These are phyloP conservation scores for Beauveria brongniartii DNA, from an alignment of 2,329 filamentous ascomycete genomes.

Conservation along the genomic window DNA sequence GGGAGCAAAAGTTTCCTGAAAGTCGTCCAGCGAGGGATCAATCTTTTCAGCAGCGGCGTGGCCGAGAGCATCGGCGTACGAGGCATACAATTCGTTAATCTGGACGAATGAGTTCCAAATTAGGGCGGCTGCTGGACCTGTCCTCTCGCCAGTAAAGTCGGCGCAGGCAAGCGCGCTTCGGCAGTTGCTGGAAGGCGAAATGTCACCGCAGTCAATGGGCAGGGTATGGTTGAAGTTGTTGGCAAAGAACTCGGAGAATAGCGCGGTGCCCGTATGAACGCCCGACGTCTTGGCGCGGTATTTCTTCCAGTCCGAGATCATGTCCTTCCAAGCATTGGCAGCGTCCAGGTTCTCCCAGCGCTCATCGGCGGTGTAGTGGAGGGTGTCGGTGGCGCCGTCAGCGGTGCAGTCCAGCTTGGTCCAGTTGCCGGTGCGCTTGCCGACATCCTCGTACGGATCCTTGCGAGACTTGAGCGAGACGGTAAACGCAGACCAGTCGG, in stretches of 20 bases:
- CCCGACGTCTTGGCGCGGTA: not conserved
- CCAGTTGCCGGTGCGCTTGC: slow-evolving; percentile 18
- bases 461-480: slow-evolving; percentile 12
- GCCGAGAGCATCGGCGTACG: slow-evolving; percentile 7
- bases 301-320: not conserved
- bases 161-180: not conserved
- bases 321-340: not conserved
- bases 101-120: slow-evolving; percentile 21
- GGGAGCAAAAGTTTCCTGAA: slow-evolving; percentile 16
- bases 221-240: not conserved
- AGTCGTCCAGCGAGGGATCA: slow-evolving; percentile 12
- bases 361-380: not conserved
- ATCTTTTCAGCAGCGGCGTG: slow-evolving; percentile 13
- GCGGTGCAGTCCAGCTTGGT: slow-evolving; percentile 17
- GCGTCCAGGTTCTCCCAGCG: not conserved
- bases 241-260: slow-evolving; percentile 15
- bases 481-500: slow-evolving; percentile 15
- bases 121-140: slow-evolving; percentile 15
- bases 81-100: slow-evolving; percentile 15
- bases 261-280: not conserved
- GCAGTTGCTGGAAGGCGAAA: not conserved
- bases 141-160: slow-evolving; percentile 11
- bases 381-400: slow-evolving; percentile 1
- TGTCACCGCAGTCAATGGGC: not conserved
- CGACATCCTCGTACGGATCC: slow-evolving; percentile 14